These are phyloP conservation scores for Hypoxylon sp. DNA, from an alignment of 2,329 filamentous ascomycete species.

Conservation along the genomic window DNA sequence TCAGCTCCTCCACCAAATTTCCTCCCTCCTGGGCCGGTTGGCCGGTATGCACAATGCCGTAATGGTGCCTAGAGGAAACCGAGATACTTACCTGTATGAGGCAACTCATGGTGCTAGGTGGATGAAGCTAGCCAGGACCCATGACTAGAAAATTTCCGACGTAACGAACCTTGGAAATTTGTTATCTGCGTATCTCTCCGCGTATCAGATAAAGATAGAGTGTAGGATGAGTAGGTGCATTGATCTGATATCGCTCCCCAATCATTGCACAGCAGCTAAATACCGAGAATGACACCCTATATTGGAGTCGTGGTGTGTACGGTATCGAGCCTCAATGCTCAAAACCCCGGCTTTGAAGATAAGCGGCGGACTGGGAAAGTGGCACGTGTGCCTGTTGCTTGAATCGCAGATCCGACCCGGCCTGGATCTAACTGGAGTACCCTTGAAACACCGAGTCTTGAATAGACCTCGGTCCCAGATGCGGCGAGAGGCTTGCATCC, in stretches of 20 bases:
- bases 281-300: not conserved
- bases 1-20: constrained; percentile 34
- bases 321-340: constrained; percentile 11
- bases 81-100: constrained; percentile 31
- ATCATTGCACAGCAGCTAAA: not conserved
- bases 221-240: not conserved
- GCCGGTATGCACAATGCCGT: constrained; percentile 37
- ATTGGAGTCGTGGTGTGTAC: constrained; percentile 3
- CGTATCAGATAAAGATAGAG: not conserved
- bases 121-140: constrained; percentile 12
- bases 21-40: constrained; percentile 11
- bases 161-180: not conserved
- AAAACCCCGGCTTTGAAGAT: constrained; percentile 6
- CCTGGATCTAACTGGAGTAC: constrained; percentile 20
- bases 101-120: constrained; percentile 12
- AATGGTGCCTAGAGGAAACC: constrained; percentile 27
- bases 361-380: constrained; percentile 4
- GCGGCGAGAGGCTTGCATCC: constrained; percentile 5
- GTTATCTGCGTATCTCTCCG: constrained; percentile 10
- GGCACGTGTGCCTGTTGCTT: constrained; percentile 35
- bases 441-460: constrained; percentile 27
- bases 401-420: constrained; percentile 27
- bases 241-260: not conserved
- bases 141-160: constrained; percentile 19
- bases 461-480: constrained; percentile 34